These are phyloP conservation scores for Pestalotiopsis sp. DNA, from an alignment of 2,329 filamentous ascomycete species.

Conservation along the genomic window DNA sequence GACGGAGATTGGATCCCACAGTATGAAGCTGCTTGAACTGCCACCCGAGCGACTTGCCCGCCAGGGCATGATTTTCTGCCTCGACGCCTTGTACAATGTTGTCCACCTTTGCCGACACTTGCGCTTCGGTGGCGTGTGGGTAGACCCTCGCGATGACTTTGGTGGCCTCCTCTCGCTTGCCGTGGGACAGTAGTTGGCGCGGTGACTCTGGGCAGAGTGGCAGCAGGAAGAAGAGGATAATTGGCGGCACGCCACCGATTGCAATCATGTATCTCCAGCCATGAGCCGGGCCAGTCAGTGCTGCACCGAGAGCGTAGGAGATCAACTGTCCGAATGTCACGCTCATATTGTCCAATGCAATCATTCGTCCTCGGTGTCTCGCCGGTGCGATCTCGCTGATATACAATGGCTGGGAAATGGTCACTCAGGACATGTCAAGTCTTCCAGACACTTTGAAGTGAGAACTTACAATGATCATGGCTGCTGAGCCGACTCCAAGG, in stretches of 20 bases:
- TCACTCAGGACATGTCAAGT: background rate
- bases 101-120: conserved; percentile 46
- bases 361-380: conserved; percentile 50
- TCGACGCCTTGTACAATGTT: conserved; percentile 43
- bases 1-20: conserved; percentile 40
- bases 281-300: conserved; percentile 39
- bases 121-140: conserved; percentile 41
- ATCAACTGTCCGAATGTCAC: conserved; percentile 46
- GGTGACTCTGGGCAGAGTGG: conserved; percentile 52
- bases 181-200: conserved; percentile 47
- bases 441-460: conserved; percentile 23
- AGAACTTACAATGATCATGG: conserved; percentile 41
- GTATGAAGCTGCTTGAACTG: conserved; percentile 45
- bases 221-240: conserved; percentile 46
- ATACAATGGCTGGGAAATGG: conserved; percentile 33
- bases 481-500: conserved; percentile 50
- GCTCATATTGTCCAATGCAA: conserved; percentile 50
- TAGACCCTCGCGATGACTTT: conserved; percentile 42
- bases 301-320: conserved; percentile 43
- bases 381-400: conserved; percentile 54
- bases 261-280: conserved; percentile 56
- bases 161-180: conserved; percentile 41
- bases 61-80: conserved; percentile 31
- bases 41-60: conserved; percentile 38
- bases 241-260: conserved; percentile 47